Base-by-base conservation (phyloP, 2,329 filamentous ascomycete genomes). In the Sordariomycetes sp. region DNA sequence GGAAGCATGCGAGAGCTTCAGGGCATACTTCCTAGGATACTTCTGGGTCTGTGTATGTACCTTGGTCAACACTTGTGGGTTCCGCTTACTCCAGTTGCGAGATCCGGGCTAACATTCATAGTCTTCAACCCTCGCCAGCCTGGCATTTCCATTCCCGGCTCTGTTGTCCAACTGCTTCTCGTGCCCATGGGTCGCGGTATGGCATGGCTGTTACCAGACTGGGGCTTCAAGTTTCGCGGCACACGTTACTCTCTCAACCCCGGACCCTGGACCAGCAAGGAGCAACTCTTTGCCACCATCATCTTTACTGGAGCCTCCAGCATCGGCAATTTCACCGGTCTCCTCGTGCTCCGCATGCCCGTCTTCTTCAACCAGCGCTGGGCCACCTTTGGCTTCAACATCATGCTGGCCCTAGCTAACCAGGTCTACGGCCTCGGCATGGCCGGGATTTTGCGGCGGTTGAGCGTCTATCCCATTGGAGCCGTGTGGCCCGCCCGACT, bases 281-380 rank as follows among this genome's bases (percentile, higher is more conserved):
- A 64, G 44, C 61, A 64, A 38, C 56, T 63, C 45, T 58, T 64
- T 30, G 44, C 54, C 0, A 63, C 58, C 1, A 62, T 63, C 40
- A 62, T 51, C 36, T 45, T 50, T 32, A 39, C 40, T 11, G 48
- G 44, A 8, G 41, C 44, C 17, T 45, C 42, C 3, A 44, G 38
- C 15, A 49, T 49, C 21, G 46, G 44, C 27, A 51, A 48, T 39
- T 47, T 44, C 35, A 46, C 43, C 12, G 46, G 43, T 5, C 40
- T 49, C 18, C 46, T 54, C 5, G 51, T 51, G 11, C 44, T 49
- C 28, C 42, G 47, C 5, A 46, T 50, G 26, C 49, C 51, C 8
- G 41, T 50, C 33, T 57, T 50, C 37, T 54, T 51, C 44, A 49
- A 53, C 32, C 47, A 58, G 36, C 39, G 39, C 11, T 57, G 51